phyloP scores from a whole-genome alignment of 2,329 filamentous ascomycete species.

The Aspergillus sp. region DNA sequence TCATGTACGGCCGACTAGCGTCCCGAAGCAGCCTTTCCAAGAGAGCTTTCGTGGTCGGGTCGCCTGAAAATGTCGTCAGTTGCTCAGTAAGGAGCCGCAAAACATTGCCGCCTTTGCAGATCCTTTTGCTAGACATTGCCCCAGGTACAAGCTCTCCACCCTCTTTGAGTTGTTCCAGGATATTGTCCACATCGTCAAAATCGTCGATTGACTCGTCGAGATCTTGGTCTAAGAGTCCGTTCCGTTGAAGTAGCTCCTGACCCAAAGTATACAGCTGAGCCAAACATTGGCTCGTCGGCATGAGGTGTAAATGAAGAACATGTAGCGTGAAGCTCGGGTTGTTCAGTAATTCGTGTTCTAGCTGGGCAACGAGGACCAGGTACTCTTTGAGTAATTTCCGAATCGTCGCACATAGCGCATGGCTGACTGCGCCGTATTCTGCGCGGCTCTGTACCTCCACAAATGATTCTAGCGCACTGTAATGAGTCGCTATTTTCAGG shows the following conservation, averaged over 20 bases:
- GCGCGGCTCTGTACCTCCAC: slow-evolving; percentile 91
- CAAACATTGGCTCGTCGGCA: slow-evolving; percentile 88
- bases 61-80: slow-evolving; percentile 86
- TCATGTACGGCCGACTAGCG: slow-evolving; percentile 92
- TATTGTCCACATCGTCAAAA: slow-evolving; percentile 85
- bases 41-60: slow-evolving; percentile 80
- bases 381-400: slow-evolving; percentile 92
- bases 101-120: slow-evolving; percentile 97
- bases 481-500: slow-evolving; percentile 92
- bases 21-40: slow-evolving; percentile 82
- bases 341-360: slow-evolving; percentile 89
- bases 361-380: slow-evolving; percentile 83
- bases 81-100: slow-evolving; percentile 82
- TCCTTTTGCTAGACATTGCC: slow-evolving; percentile 80
- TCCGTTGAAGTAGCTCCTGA: slow-evolving; percentile 83
- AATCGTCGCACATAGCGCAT: slow-evolving; percentile 93
- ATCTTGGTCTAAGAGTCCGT: slow-evolving; percentile 77
- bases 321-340: slow-evolving; percentile 89
- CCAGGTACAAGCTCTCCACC: slow-evolving; percentile 79
- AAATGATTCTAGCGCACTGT: slow-evolving; percentile 86
- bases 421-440: slow-evolving; percentile 91
- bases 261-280: slow-evolving; percentile 84
- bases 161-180: slow-evolving; percentile 84
- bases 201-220: slow-evolving; percentile 70
- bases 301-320: slow-evolving; percentile 85